These are phyloP conservation scores for Emericellopsis cladophorae DNA, from an alignment of 2,329 filamentous ascomycete species.

Conservation along the genomic window DNA sequence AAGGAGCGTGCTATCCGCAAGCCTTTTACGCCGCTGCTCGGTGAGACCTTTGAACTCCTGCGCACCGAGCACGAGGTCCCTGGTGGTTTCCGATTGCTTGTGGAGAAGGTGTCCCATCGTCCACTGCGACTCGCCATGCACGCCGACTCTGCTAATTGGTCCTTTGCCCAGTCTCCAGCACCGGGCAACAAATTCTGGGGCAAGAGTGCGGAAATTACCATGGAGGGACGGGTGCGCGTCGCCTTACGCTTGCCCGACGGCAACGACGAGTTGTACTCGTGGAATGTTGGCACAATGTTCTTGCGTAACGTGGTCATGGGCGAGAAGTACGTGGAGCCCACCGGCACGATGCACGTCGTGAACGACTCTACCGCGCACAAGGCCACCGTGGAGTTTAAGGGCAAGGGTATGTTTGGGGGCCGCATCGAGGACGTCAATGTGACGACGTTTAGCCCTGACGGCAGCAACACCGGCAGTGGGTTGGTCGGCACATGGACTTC, in stretches of 20 bases:
- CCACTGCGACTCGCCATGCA: constrained; percentile 90
- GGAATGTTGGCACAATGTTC: constrained; percentile 80
- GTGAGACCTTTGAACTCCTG: constrained; percentile 89
- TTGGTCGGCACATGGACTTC: constrained; percentile 78
- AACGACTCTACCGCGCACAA: constrained; percentile 78
- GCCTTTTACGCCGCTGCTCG: constrained; percentile 92
- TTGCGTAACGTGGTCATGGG: constrained; percentile 93
- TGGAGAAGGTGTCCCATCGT: constrained; percentile 89
- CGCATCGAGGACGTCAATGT: constrained; percentile 81
- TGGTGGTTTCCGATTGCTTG: constrained; percentile 75
- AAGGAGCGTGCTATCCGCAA: constrained; percentile 91
- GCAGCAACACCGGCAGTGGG: constrained; percentile 51
- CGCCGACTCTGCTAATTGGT: constrained; percentile 78
- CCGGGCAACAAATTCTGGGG: constrained; percentile 98
- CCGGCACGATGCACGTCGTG: constrained; percentile 74
- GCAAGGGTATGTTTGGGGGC: constrained; percentile 94
- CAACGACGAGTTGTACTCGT: constrained; percentile 73
- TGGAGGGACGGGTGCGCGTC: constrained; percentile 74
- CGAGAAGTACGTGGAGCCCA: constrained; percentile 95
- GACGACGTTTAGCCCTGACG: constrained; percentile 56
- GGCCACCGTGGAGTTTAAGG: constrained; percentile 80
- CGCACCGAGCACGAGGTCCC: constrained; percentile 63
- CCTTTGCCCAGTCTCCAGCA: constrained; percentile 72
- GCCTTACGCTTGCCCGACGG: constrained; percentile 54
- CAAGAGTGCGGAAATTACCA: constrained; percentile 88